These are phyloP conservation scores for Zhuliangozyma parablackwelliae DNA, from an alignment of 1,139 yeast species.

Conservation along the genomic window DNA sequence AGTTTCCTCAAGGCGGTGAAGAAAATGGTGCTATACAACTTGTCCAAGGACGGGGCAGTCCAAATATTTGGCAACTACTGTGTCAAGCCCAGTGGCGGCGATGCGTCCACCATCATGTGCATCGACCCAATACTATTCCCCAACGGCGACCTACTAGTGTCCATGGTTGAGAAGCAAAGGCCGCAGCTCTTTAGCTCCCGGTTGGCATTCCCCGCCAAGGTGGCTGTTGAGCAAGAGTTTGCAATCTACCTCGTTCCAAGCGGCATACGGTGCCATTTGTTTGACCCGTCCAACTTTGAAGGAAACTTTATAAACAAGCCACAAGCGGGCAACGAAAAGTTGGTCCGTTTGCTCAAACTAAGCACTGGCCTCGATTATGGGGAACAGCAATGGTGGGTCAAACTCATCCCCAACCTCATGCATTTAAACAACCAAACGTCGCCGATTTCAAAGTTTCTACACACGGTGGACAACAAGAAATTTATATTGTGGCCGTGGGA, in stretches of 20 bases:
- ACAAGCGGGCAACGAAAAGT: constrained; percentile 30
- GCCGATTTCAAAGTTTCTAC: constrained; percentile 51
- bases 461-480: constrained; percentile 50
- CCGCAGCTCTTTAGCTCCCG: constrained; percentile 31
- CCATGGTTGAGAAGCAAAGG: constrained; percentile 20
- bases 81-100: constrained; percentile 14
- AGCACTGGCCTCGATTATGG: constrained; percentile 49
- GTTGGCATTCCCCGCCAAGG: constrained; percentile 1
- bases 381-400: constrained; percentile 46
- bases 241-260: constrained; percentile 70
- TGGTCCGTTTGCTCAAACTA: constrained; percentile 45
- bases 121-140: constrained; percentile 55
- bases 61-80: constrained; percentile 56
- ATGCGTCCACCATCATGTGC: constrained; percentile 27
- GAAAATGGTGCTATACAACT: constrained; percentile 46
- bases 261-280: constrained; percentile 65
- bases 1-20: constrained; percentile 61
- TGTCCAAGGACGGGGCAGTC: constrained; percentile 36
- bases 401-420: constrained; percentile 59
- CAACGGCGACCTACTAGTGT: constrained; percentile 46
- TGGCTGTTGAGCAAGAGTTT: constrained; percentile 18
- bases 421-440: constrained; percentile 70
- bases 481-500: constrained; percentile 69
- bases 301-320: constrained; percentile 10
- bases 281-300: constrained; percentile 20